Percentiles rank a stretch among this genome's conserved stretches.
phyloP scores from a whole-genome alignment of 2,329 filamentous ascomycete species.

The Microdochium trichocladiopsis region DNA sequence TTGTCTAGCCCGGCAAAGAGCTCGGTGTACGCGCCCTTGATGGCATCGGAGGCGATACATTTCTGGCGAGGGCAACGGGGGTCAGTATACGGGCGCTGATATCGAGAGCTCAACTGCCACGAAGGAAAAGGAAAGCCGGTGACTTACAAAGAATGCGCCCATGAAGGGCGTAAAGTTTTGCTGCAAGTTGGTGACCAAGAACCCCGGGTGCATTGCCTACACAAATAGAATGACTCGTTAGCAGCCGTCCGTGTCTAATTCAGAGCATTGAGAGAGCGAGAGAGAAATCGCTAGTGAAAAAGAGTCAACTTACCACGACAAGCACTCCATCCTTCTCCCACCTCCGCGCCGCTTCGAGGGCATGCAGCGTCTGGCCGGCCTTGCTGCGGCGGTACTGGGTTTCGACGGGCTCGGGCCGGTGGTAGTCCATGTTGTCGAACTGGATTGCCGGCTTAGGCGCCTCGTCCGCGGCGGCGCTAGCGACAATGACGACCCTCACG shows the following conservation, averaged over 20 bases:
- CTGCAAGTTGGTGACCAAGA: constrained; percentile 6
- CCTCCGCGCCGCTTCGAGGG: constrained; percentile 16
- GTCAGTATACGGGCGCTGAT: too few relatives aligned
- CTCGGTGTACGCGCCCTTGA: constrained; percentile 32
- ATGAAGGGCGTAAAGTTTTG: background rate
- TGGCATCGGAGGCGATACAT: constrained; percentile 10
- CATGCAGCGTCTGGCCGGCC: constrained; percentile 18
- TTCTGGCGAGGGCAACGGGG: too few relatives aligned
- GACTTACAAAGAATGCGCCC: background rate
- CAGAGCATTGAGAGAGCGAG: too few relatives aligned
- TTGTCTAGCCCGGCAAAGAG: constrained; percentile 30
- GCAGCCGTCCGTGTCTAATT: background rate
- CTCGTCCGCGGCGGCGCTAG: constrained; percentile 13
- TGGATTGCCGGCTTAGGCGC: constrained; percentile 15
- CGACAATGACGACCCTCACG: constrained; percentile 21
- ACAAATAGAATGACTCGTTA: background rate
- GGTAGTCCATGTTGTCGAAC: constrained; percentile 21
- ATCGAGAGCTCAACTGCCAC: too few relatives aligned
- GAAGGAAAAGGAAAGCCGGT: constrained; percentile 9
- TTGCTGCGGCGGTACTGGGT: constrained; percentile 20
- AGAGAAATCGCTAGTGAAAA: too few relatives aligned
- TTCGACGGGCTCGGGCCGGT: constrained; percentile 9
- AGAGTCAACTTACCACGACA: constrained; percentile 11
- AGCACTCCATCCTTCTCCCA: constrained; percentile 16
- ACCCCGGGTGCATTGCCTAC: constrained; percentile 2